Evolutionary conservation across 106 monocot species (phyloP), one percentile per base, ranked within the genome.

Genomic region (Narthecium ossifragum): DNA sequence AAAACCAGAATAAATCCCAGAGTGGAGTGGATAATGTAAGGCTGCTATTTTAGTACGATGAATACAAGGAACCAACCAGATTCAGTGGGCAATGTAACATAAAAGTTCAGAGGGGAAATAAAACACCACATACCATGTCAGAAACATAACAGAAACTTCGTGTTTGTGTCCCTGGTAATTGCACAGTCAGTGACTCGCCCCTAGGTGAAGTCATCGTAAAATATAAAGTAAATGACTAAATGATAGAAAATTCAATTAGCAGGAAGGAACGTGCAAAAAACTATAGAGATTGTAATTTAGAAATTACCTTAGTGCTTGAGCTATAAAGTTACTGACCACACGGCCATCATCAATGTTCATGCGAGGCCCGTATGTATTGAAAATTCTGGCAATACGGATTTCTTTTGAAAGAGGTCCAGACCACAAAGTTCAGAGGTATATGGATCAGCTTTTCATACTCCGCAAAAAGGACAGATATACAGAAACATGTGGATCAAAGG

Each of bases 281-380:
- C 15, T 30, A 17, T 15, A 18, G 18, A 31, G 31, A 55, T 31
- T 0, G 14, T 34, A 21, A 20, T 59, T 13, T 3, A 52, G 46
- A 18, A 17, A 67, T 24, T 68, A 94, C 90, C 90, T 80, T 6
- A 96, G 54, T 61, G 96, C 96, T 74, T 96, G 96, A 63, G 96
- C 96, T 27, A 96, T 90, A 65, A 96, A 96, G 55, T 96, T 96
- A 30, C 96, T 96, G 41, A 96, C 96, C 26, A 96, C 96, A 70
- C 90, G 90, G 5, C 96, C 96, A 63, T 96, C 96, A 71, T 96
- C 96, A 26, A 96, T 96, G 54, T 96, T 96, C 94, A 94, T 94
- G 20, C 96, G 78, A 34, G 96, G 96, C 18, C 96, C 96, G 71
- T 96, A 96, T 23, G 90, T 96, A 51, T 96, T 96, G 63, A 90